A percentile compares a stretch with the other conserved stretches of the same genome.
These are phyloP conservation scores for Suillus placidus DNA, from an alignment of 768 basidiomycete genomes.

Conservation along the genomic window DNA sequence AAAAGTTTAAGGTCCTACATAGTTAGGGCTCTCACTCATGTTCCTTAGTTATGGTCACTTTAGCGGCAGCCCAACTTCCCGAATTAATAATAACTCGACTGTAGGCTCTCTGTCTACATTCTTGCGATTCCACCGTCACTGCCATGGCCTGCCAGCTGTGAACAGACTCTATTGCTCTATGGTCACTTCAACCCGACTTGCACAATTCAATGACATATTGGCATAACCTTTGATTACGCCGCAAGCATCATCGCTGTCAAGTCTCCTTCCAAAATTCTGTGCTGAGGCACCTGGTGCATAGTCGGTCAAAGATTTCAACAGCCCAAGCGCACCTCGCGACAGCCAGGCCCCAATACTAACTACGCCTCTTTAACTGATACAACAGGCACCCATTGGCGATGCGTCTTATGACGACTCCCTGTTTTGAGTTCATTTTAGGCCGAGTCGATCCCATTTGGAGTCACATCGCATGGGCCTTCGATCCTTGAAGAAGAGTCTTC, in stretches of 20 bases:
- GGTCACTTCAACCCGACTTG: background rate
- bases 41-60: too few species aligned
- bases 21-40: background rate
- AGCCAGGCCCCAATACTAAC: background rate
- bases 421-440: background rate
- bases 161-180: background rate
- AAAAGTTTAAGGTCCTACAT: background rate
- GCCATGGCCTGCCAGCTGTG: background rate
- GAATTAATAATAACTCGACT: background rate
- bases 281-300: background rate
- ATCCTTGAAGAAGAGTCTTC: background rate
- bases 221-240: background rate
- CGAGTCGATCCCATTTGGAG: too few species aligned
- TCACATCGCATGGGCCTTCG: background rate
- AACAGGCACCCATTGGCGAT: background rate
- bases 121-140: background rate
- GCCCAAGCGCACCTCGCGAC: background rate
- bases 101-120: background rate
- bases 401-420: background rate
- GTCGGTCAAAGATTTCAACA: background rate
- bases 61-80: background rate
- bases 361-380: background rate
- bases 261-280: background rate
- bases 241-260: background rate
- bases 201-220: background rate